These are phyloP conservation scores for Colletotrichum chlorophyti DNA, from an alignment of 2,329 filamentous ascomycete genomes.

Conservation along the genomic window DNA sequence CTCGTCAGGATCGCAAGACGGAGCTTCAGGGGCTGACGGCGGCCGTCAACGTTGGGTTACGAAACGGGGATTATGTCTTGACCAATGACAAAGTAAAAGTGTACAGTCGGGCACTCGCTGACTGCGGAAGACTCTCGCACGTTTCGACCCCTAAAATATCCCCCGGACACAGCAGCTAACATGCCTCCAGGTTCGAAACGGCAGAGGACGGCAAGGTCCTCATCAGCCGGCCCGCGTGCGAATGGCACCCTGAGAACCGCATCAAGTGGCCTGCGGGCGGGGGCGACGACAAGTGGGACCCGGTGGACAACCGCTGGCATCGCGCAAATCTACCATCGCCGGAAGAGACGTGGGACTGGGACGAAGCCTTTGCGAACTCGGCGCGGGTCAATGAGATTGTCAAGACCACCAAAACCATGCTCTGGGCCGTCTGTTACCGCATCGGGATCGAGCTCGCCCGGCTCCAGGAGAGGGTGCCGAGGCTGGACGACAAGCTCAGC, in stretches of 20 bases:
- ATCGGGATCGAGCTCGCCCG: constrained; percentile 42
- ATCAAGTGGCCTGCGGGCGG: constrained; percentile 36
- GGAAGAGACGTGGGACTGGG: constrained; percentile 29
- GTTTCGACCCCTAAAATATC: no score
- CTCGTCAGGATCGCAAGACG: neutral
- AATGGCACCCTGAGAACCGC: constrained; percentile 41
- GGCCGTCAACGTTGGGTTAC: neutral
- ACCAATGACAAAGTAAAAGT: constrained; percentile 35
- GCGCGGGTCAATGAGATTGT: constrained; percentile 28
- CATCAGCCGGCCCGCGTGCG: constrained; percentile 34
- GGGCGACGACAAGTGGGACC: constrained; percentile 12
- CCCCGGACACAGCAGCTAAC: no score
- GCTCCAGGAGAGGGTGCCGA: constrained; percentile 20
- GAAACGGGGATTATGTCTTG: constrained; percentile 3
- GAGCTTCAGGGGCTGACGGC: neutral
- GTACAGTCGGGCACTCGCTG: constrained; percentile 33
- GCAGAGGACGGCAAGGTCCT: constrained; percentile 27
- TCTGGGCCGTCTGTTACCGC: constrained; percentile 45
- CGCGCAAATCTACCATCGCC: constrained; percentile 6
- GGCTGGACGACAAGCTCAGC: constrained; percentile 22
- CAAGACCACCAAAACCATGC: constrained; percentile 33
- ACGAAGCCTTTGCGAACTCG: constrained; percentile 31
- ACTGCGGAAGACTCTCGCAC: constrained; percentile 36
- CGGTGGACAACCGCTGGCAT: neutral
- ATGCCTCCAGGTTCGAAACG: constrained; percentile 3